Evolutionary conservation across 2,329 filamentous ascomycete genomes (phyloP).

Genomic region (Trichoderma simmonsii): DNA sequence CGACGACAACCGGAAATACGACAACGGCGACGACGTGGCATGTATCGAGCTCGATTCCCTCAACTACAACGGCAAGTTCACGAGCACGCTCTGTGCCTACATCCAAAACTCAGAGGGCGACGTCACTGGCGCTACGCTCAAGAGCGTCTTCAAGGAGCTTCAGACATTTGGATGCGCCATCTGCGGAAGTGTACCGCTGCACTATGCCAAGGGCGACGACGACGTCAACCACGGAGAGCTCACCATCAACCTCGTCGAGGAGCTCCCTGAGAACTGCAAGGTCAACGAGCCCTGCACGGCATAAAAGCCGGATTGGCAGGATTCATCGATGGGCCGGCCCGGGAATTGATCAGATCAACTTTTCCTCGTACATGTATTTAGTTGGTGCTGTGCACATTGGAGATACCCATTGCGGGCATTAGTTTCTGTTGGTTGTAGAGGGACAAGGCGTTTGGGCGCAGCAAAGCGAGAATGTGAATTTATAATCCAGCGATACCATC

Average conservation of each 20-base stretch:
- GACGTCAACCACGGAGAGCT: conserved; percentile 12
- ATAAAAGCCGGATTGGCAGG: background rate
- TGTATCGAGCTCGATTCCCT: background rate
- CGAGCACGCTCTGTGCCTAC: conserved; percentile 6
- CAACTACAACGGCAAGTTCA: background rate
- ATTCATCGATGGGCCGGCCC: background rate
- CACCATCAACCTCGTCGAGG: conserved; percentile 6
- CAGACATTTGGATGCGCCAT: background rate
- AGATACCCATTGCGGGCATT: background rate
- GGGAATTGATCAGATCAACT: background rate
- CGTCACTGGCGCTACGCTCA: background rate
- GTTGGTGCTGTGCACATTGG: background rate
- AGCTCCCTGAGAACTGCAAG: conserved; percentile 4
- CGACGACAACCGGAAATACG: background rate
- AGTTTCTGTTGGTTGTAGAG: background rate
- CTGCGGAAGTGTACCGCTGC: conserved; percentile 8
- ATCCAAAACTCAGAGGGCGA: background rate
- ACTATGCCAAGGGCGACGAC: conserved; percentile 10
- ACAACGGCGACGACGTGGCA: background rate
- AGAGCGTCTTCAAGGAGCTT: background rate
- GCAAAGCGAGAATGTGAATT: background rate
- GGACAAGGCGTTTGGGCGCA: conserved; percentile 7
- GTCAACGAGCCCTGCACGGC: background rate
- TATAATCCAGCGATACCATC: background rate
- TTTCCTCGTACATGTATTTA: background rate